Conservation (phyloP, 164 flowering plant species). For the Magnolia officinalis region DNA sequence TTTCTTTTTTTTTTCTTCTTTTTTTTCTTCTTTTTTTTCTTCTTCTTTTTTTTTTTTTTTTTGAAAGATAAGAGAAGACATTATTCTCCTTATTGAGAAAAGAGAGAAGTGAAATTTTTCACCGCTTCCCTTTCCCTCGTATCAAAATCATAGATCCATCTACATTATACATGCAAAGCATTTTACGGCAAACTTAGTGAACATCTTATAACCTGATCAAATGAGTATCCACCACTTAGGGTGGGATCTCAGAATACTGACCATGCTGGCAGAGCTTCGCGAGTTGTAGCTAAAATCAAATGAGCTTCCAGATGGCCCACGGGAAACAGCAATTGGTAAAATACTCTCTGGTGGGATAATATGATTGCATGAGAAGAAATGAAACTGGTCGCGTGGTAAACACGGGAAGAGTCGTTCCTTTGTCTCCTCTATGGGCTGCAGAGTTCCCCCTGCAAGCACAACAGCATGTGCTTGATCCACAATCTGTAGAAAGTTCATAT, state of each 20-base stretch:
- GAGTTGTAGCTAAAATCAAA: slow-evolving; percentile 87
- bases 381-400: slow-evolving; percentile 49
- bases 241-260: slow-evolving; percentile 22
- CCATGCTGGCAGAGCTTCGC: slow-evolving; percentile 67
- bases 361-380: slow-evolving; percentile 88
- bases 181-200: too few relatives aligned
- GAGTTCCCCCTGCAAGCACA: slow-evolving; percentile 89
- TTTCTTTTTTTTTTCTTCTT: too few relatives aligned
- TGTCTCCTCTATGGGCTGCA: slow-evolving; percentile 94
- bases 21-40: too few relatives aligned
- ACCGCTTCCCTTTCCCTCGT: too few relatives aligned
- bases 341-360: slow-evolving; percentile 86
- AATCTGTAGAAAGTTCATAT: slow-evolving; percentile 40
- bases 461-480: slow-evolving; percentile 86
- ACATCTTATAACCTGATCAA: too few relatives aligned
- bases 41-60: too few relatives aligned
- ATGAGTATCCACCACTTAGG: too few relatives aligned
- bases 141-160: too few relatives aligned
- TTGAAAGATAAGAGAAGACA: too few relatives aligned
- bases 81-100: too few relatives aligned
- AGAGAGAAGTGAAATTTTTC: too few relatives aligned
- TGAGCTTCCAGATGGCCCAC: slow-evolving; percentile 80
- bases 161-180: too few relatives aligned
- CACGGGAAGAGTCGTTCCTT: slow-evolving; percentile 83
- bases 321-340: slow-evolving; percentile 75